Evolutionary conservation across 2,329 filamentous ascomycete species (phyloP).

Genomic region (Curvularia eragrostidis): DNA sequence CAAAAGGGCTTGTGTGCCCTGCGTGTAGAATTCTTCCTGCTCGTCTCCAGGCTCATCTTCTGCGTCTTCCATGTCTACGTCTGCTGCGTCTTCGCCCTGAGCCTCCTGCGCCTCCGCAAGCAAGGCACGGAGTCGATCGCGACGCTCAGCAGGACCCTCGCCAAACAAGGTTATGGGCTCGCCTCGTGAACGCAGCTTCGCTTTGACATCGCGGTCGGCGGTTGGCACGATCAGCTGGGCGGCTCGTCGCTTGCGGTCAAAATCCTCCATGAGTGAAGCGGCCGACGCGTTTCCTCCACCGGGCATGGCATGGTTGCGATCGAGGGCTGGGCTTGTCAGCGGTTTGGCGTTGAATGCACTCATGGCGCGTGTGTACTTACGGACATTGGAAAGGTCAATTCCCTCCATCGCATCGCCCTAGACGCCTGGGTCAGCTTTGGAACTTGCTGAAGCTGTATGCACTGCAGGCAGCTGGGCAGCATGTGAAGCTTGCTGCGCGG

Average conservation of each 20-base stretch:
- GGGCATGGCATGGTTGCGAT: constrained; percentile 85
- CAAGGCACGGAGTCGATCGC: constrained; percentile 84
- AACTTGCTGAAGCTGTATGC: constrained; percentile 1
- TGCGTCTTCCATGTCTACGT: constrained; percentile 59
- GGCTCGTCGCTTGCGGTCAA: constrained; percentile 87
- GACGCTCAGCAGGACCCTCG: constrained; percentile 82
- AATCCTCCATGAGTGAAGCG: constrained; percentile 83
- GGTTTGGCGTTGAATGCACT: background rate
- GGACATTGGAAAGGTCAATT: constrained; percentile 68
- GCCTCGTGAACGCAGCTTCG: constrained; percentile 73
- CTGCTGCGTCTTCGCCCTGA: constrained; percentile 57
- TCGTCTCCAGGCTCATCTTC: constrained; percentile 64
- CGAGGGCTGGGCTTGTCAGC: constrained; percentile 57
- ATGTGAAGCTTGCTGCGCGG: constrained; percentile 29
- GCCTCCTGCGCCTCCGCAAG: constrained; percentile 76
- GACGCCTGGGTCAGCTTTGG: constrained; percentile 16
- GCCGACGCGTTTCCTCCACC: constrained; percentile 80
- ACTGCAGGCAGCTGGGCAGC: constrained; percentile 9
- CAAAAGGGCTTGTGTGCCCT: constrained; percentile 76
- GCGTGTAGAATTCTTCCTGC: constrained; percentile 89
- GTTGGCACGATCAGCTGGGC: constrained; percentile 92
- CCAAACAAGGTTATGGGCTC: constrained; percentile 95
- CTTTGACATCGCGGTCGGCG: constrained; percentile 85
- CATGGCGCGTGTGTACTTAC: constrained; percentile 55
- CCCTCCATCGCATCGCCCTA: constrained; percentile 63